Evolutionary conservation across 108 stramenopile genomes (phyloP).

Genomic region (Chaetoceros muelleri): DNA sequence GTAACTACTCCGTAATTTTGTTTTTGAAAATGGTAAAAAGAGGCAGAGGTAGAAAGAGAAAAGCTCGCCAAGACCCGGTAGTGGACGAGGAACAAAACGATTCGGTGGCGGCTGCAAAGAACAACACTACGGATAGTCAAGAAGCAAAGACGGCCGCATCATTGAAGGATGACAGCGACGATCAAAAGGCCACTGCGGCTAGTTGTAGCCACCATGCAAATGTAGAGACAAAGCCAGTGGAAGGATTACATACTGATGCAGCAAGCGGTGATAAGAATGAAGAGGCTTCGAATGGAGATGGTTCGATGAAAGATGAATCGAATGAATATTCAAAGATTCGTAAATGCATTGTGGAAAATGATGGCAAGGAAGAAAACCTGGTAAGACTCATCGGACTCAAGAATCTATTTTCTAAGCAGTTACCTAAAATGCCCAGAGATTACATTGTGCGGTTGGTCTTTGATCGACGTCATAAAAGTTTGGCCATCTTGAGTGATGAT

Average conservation of each 20-base stretch:
- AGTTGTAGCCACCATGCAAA: no score
- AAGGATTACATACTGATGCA: background rate
- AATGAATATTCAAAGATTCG: conserved; percentile 54
- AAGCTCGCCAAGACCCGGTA: no score
- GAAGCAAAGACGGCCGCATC: no score
- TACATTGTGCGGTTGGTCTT: conserved; percentile 98
- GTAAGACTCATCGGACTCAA: conserved; percentile 87
- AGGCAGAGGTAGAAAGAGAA: no score
- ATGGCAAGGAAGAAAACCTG: conserved; percentile 65
- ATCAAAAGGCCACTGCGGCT: no score
- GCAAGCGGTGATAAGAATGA: background rate
- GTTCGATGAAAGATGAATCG: background rate
- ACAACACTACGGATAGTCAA: no score
- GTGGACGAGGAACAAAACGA: no score
- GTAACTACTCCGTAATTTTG: no score
- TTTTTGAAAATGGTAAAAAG: no score
- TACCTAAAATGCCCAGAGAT: conserved; percentile 97
- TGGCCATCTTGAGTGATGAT: conserved; percentile 74
- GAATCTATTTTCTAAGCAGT: conserved; percentile 90
- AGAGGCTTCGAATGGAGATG: background rate
- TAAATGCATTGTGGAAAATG: conserved; percentile 66
- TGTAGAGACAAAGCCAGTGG: background rate
- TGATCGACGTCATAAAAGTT: conserved; percentile 84
- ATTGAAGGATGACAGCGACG: no score
- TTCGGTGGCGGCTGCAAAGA: no score